Percentiles rank a stretch among this genome's conserved stretches.
These are phyloP conservation scores for Neurospora sp. DNA, from an alignment of 495 filamentous ascomycete species.

Conservation along the genomic window DNA sequence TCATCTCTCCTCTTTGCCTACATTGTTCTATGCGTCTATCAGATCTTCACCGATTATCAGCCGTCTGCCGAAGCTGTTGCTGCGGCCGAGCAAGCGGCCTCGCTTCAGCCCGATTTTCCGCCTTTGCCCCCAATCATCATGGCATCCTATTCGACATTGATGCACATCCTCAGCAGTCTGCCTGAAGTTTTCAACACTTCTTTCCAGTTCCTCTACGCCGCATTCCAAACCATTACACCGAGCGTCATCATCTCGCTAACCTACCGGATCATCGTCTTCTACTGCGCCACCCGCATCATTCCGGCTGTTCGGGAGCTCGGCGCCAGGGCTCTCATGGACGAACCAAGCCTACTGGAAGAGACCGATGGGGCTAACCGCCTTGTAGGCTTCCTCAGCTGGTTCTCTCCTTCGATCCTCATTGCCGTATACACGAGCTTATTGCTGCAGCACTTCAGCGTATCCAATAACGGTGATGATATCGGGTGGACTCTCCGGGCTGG, in stretches of 20 bases:
- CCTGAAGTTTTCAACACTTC: constrained; percentile 75
- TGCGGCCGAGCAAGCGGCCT: constrained; percentile 35
- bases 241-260: constrained; percentile 88
- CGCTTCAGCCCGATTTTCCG: constrained; percentile 68
- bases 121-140: constrained; percentile 94
- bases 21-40: constrained; percentile 92
- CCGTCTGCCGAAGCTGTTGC: constrained; percentile 54
- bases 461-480: constrained; percentile 50
- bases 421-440: constrained; percentile 94
- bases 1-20: constrained; percentile 95
- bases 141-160: constrained; percentile 90
- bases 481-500: constrained; percentile 78
- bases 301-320: constrained; percentile 83
- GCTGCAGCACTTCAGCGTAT: constrained; percentile 84
- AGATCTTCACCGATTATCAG: constrained; percentile 97
- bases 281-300: constrained; percentile 91
- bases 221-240: constrained; percentile 85
- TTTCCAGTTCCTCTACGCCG: constrained; percentile 78
- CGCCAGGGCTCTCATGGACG: constrained; percentile 68
- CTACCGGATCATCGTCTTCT: constrained; percentile 88
- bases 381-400: constrained; percentile 76
- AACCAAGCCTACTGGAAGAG: constrained; percentile 67
- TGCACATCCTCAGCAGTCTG: constrained; percentile 72
- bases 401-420: constrained; percentile 84
- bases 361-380: constrained; percentile 69